Evolutionary conservation across 1,284 basidiomycete species (phyloP).

Genomic region (Heterobasidion parviporum): DNA sequence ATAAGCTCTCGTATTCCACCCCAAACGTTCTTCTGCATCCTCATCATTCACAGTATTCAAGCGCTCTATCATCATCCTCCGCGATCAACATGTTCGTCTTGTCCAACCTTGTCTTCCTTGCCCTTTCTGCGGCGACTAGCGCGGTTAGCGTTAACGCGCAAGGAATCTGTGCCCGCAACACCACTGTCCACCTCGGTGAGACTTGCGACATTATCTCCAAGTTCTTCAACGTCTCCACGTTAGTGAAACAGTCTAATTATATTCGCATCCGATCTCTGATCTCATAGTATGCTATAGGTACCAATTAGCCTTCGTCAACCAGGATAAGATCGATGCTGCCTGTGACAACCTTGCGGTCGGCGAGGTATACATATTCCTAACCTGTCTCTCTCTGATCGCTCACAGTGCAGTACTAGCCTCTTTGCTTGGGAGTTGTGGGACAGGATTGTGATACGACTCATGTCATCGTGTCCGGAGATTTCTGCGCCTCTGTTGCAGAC

Average conservation of each 20-base stretch:
- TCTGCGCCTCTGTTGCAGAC: slow-evolving; percentile 29
- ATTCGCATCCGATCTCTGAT: slow-evolving; percentile 4
- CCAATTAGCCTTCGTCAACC: slow-evolving; percentile 53
- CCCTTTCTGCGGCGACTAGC: neutral
- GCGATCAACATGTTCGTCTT: neutral
- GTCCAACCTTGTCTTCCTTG: neutral
- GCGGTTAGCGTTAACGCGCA: neutral
- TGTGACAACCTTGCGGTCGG: slow-evolving; percentile 51
- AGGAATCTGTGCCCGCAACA: neutral
- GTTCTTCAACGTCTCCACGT: slow-evolving; percentile 22
- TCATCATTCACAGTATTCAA: neutral
- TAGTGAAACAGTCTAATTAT: slow-evolving; percentile 8
- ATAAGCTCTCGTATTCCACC: neutral
- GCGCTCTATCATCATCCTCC: neutral
- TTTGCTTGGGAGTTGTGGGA: slow-evolving; percentile 36
- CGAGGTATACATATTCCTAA: slow-evolving; percentile 9
- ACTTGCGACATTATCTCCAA: neutral
- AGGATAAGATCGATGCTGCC: slow-evolving; percentile 31
- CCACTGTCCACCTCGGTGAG: neutral
- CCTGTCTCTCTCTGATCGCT: neutral
- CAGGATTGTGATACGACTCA: slow-evolving; percentile 20
- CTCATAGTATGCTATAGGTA: slow-evolving; percentile 28
- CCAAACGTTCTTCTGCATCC: neutral
- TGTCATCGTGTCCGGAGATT: slow-evolving; percentile 35
- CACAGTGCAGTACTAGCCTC: slow-evolving; percentile 7